Base-by-base conservation (phyloP, 177 flowering plant genomes). In the Vitis hybrid region DNA sequence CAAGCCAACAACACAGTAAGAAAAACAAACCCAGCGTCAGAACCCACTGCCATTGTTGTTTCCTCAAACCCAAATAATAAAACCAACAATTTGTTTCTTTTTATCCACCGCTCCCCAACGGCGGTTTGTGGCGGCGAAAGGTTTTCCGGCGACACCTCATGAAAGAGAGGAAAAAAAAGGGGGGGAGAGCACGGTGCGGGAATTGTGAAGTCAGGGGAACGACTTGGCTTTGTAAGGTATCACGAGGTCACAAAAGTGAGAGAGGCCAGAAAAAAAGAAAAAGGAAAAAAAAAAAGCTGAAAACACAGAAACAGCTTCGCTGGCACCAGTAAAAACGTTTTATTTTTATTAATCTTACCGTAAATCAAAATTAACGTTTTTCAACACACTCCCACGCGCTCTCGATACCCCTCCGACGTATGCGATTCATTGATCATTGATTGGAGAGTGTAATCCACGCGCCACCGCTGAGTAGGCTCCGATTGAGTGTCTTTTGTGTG, bases 91-190 rank as follows among this genome's bases (percentile, higher is more conserved):
- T 20, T 49, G 16, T 6, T 12, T 29, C 19, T 15, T 6, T 48
- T 10, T 74, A 63, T 18, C 1, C 3, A 4, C 22, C 10, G 51
- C n/a, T 33, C 4, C 59, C 11, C 1, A 15, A 62, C 9, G 67
- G 76, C 4, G 56, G 66, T 55, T 48, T 39, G 58, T 18, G n/a
- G 48, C 2, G 50, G 51, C 33, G n/a, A 58, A 49, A 62, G 19
- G 33, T 61, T 72, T 53, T 55, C 75, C 72, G 78, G 70, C 55
- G 62, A 79, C 53, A 55, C 26, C 49, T 72, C 78, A 72, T 75
- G 33, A 22, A 55, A 63, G 26, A 64, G 39, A 53, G 31, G 33
- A 6, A 39, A 56, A 65, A 52, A 31, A 57, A 67, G 45, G 33
- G 66, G 51, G 55, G 16, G 71, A 31, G 60, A 19, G 7, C 7